Percentiles rank a stretch among this genome's conserved stretches.
phyloP scores from a whole-genome alignment of 805 yeast genomes.

The Ogataea sp. region DNA sequence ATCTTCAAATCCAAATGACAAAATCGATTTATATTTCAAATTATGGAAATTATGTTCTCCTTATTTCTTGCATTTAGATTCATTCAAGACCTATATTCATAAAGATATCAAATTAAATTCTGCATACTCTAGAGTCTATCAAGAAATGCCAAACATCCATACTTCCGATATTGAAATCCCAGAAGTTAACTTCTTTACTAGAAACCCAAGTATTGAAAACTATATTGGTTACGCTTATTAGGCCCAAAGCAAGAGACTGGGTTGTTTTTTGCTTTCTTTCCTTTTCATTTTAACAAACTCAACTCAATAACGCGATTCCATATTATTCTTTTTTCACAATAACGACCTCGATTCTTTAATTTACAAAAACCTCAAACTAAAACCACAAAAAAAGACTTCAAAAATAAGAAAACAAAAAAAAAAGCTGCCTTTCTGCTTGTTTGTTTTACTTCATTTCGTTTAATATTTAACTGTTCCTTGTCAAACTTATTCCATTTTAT shows the following conservation, averaged over 20 bases:
- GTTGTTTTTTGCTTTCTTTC: not conserved
- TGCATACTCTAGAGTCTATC: conserved; percentile 29
- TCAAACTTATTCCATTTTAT: not conserved
- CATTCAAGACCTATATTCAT: conserved; percentile 35
- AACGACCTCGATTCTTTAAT: not conserved
- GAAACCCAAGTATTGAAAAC: conserved; percentile 21
- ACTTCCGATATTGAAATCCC: conserved; percentile 34
- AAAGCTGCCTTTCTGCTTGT: too few species aligned
- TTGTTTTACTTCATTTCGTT: not conserved
- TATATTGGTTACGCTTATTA: conserved; percentile 21
- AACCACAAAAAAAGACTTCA: not conserved
- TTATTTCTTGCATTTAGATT: conserved; percentile 39
- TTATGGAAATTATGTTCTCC: conserved; percentile 43
- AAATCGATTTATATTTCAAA: conserved; percentile 47
- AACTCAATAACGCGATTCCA: not conserved
- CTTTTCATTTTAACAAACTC: not conserved
- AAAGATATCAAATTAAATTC: conserved; percentile 37
- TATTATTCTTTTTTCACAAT: not conserved
- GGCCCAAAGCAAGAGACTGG: not conserved
- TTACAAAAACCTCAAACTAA: not conserved
- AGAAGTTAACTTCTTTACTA: conserved; percentile 26
- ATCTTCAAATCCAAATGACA: conserved; percentile 26
- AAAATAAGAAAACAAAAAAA: too few species aligned
- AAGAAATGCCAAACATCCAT: conserved; percentile 28
- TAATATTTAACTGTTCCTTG: too few species aligned